Evolutionary conservation across 2,329 filamentous ascomycete species (phyloP).

Genomic region (Pseudogymnoascus sp.): DNA sequence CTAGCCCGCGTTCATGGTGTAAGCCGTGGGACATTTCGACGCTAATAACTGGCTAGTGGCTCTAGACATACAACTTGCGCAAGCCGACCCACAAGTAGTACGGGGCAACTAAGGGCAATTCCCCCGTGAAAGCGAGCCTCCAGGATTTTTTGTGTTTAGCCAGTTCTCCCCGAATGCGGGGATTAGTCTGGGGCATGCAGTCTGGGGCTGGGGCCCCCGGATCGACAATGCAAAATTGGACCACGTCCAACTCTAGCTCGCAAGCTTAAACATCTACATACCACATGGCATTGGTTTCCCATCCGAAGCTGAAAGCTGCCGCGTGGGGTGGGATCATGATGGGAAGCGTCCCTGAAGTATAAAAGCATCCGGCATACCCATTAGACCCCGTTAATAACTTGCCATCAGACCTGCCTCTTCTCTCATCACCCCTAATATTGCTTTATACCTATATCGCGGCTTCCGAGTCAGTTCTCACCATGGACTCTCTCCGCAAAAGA

Average conservation of each 20-base stretch:
- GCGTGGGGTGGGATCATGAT: not conserved
- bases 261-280: not conserved
- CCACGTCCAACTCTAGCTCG: not conserved
- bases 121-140: not conserved
- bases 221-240: not conserved
- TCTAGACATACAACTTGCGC: not conserved
- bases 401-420: not conserved
- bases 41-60: not conserved
- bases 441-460: not conserved
- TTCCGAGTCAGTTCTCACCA: conserved; percentile 10
- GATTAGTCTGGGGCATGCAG: not conserved
- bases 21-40: not conserved
- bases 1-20: not conserved
- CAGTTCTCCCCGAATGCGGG: not conserved
- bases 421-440: not conserved
- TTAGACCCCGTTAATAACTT: not conserved
- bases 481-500: conserved; percentile 22
- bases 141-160: not conserved
- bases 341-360: not conserved
- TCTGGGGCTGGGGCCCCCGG: not conserved
- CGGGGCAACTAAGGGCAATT: not conserved
- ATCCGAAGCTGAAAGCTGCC: not conserved
- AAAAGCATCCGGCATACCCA: not conserved
- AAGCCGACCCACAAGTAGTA: not conserved
- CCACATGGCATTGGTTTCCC: not conserved